phyloP scores from a whole-genome alignment of 495 filamentous ascomycete genomes.

The Rhypophila decipiens region DNA sequence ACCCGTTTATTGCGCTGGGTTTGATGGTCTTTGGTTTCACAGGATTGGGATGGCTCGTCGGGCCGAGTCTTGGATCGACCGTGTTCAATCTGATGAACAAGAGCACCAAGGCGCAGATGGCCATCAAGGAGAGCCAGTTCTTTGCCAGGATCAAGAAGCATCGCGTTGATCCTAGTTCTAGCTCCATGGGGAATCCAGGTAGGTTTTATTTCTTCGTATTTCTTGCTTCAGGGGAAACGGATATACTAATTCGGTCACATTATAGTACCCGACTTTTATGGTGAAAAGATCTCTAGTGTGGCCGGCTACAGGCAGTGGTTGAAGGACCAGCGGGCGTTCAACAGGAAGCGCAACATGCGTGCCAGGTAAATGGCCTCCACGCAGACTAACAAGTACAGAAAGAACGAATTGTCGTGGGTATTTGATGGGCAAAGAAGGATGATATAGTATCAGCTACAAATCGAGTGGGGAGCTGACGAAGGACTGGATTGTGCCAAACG shows the following conservation, averaged over 20 bases:
- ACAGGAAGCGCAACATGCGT: conserved; percentile 73
- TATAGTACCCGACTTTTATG: conserved; percentile 61
- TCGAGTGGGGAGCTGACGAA: too few relatives aligned
- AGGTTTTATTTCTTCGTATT: conserved; percentile 6
- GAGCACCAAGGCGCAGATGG: conserved; percentile 60
- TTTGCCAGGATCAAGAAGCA: conserved; percentile 80
- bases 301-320: conserved; percentile 88
- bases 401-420: too few relatives aligned
- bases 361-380: conserved; percentile 20
- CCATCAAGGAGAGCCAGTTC: conserved; percentile 85
- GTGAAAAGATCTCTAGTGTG: conserved; percentile 94
- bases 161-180: conserved; percentile 73
- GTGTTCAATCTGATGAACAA: conserved; percentile 68
- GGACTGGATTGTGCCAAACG: too few relatives aligned
- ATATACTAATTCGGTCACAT: too few relatives aligned
- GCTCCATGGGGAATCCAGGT: conserved; percentile 54
- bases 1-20: conserved; percentile 80
- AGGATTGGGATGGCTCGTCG: conserved; percentile 76
- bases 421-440: too few relatives aligned
- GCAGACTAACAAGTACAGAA: too few relatives aligned
- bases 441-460: too few relatives aligned
- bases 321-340: conserved; percentile 96
- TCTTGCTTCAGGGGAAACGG: too few relatives aligned
- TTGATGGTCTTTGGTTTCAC: conserved; percentile 65
- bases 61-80: conserved; percentile 69